phyloP scores from a whole-genome alignment of 768 basidiomycete genomes.

The Termitomyces sp. region DNA sequence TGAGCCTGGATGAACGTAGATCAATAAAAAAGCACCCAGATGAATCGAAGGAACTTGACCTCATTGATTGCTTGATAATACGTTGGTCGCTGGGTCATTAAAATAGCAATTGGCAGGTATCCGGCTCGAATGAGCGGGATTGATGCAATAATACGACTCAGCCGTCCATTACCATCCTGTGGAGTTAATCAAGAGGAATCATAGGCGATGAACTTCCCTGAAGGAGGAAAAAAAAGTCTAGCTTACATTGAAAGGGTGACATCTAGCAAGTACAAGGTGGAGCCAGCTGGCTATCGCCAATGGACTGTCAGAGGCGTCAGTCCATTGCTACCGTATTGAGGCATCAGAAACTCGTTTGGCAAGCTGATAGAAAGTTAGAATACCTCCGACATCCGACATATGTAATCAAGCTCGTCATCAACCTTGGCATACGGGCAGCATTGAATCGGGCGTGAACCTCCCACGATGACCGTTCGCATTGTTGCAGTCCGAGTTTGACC shows the following conservation, averaged over 20 bases:
- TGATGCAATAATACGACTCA: neutral
- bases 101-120: neutral
- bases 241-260: neutral
- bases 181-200: neutral
- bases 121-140: neutral
- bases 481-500: neutral
- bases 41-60: neutral
- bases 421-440: neutral
- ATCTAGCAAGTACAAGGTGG: neutral
- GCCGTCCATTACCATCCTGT: neutral
- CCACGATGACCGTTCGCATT: neutral
- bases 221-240: neutral
- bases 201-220: neutral
- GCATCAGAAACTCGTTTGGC: neutral
- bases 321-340: neutral
- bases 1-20: neutral
- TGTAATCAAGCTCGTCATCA: neutral
- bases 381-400: neutral
- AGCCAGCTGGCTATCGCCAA: neutral
- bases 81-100: neutral
- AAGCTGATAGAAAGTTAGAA: too few relatives aligned
- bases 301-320: neutral
- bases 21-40: neutral
- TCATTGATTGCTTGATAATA: neutral
- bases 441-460: neutral